These are phyloP conservation scores for Trifolium repens DNA, from an alignment of 306 rosid species.

Conservation along the genomic window DNA sequence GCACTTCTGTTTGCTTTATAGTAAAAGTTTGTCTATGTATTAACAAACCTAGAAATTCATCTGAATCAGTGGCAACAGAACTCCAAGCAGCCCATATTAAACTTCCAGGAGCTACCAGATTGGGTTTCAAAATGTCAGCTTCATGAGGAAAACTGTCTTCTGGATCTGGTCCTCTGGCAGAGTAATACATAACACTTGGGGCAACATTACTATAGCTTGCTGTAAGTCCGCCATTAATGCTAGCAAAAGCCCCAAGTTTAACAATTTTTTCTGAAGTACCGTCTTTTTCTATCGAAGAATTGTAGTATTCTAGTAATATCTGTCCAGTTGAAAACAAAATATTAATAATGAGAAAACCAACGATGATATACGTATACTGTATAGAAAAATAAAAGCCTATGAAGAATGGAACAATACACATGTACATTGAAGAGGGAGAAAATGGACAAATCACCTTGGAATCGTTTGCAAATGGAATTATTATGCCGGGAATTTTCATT, in stretches of 20 bases:
- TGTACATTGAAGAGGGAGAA: neutral
- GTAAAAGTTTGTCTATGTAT: neutral
- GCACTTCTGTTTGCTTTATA: neutral
- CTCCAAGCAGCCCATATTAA: constrained; percentile 99
- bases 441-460: constrained; percentile 64
- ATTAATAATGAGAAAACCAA: constrained; percentile 1
- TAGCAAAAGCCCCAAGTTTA: constrained; percentile 82
- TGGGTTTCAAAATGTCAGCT: constrained; percentile 93
- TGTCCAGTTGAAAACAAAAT: constrained; percentile 43
- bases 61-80: constrained; percentile 79
- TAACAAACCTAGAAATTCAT: constrained; percentile 76
- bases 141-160: constrained; percentile 78
- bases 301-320: constrained; percentile 80
- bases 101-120: constrained; percentile 95
- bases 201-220: constrained; percentile 70
- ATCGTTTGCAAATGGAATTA: constrained; percentile 75
- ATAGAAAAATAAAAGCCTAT: neutral
- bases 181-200: constrained; percentile 86
- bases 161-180: constrained; percentile 99
- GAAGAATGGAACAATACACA: constrained; percentile 9
- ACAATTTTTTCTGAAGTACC: constrained; percentile 55
- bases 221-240: constrained; percentile 76
- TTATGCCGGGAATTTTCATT: constrained; percentile 84
- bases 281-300: constrained; percentile 80
- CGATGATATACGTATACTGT: neutral